These are phyloP conservation scores for Xylariaceae sp. DNA, from an alignment of 2,329 filamentous ascomycete genomes.

Conservation along the genomic window DNA sequence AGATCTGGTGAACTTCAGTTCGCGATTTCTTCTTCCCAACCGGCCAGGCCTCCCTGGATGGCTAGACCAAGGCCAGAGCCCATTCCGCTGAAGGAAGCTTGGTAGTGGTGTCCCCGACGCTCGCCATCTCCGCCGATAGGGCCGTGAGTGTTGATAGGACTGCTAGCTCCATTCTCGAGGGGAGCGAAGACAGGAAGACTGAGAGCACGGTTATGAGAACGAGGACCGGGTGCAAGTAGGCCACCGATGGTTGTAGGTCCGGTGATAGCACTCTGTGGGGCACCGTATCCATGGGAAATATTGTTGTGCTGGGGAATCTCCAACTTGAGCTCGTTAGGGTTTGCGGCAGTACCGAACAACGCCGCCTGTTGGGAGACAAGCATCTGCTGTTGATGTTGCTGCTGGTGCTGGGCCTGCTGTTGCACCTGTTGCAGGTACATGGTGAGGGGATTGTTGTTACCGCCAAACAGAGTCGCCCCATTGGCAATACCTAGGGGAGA, in stretches of 20 bases:
- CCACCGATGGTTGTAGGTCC: slow-evolving; percentile 68
- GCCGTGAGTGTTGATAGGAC: slow-evolving; percentile 44
- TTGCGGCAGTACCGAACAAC: slow-evolving; percentile 68
- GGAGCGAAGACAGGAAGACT: slow-evolving; percentile 72
- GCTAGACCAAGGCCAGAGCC: slow-evolving; percentile 56
- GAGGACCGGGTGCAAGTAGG: slow-evolving; percentile 63
- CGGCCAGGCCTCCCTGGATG: slow-evolving; percentile 59
- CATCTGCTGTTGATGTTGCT: slow-evolving; percentile 67
- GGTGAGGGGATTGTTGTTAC: slow-evolving; percentile 80
- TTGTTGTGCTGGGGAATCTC: slow-evolving; percentile 58
- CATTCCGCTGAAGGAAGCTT: slow-evolving; percentile 57
- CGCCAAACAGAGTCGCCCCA: slow-evolving; percentile 67
- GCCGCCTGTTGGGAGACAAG: slow-evolving; percentile 72
- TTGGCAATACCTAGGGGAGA: slow-evolving; percentile 48
- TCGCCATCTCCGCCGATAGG: slow-evolving; percentile 47
- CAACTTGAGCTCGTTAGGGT: slow-evolving; percentile 51
- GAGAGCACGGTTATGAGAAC: slow-evolving; percentile 72
- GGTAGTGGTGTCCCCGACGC: slow-evolving; percentile 61
- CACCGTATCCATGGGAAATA: slow-evolving; percentile 56
- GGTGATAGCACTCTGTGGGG: slow-evolving; percentile 46
- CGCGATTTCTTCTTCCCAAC: slow-evolving; percentile 63
- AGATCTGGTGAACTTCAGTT: slow-evolving; percentile 37
- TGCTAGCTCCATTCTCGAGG: slow-evolving; percentile 55
- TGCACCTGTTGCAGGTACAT: slow-evolving; percentile 86
- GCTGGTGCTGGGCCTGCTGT: slow-evolving; percentile 66